Percentiles rank a stretch among this genome's conserved stretches.
Conservation (phyloP, 2,329 filamentous ascomycete genomes). For the Colletotrichum navitas region DNA sequence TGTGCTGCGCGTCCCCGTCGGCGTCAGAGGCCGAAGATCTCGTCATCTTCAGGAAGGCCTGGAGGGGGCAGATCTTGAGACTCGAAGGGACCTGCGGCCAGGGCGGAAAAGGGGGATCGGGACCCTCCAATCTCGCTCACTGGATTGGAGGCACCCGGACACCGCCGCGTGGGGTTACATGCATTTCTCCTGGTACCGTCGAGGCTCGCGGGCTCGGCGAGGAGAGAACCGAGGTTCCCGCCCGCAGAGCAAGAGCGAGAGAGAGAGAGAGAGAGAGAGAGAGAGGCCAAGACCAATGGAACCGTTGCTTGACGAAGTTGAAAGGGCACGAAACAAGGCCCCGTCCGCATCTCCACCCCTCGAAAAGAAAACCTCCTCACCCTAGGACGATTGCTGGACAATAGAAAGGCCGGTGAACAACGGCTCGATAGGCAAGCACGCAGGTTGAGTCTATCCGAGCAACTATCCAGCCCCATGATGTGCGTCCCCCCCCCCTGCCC, state of each 20-base stretch:
- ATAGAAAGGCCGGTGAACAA: background rate
- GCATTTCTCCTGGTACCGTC: conserved; percentile 22
- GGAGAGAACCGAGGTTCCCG: conserved; percentile 10
- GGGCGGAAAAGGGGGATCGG: conserved; percentile 10
- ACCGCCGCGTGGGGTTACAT: conserved; percentile 37
- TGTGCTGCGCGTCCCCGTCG: background rate
- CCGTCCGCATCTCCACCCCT: background rate
- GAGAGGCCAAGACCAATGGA: background rate
- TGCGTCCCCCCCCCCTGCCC: conserved; percentile 13
- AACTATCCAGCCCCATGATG: conserved; percentile 11
- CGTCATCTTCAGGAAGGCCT: conserved; percentile 18
- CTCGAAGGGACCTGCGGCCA: conserved; percentile 4
- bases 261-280: background rate
- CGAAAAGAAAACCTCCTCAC: background rate
- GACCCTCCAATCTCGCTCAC: conserved; percentile 26
- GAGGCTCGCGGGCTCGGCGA: conserved; percentile 13
- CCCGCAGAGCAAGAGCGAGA: background rate
- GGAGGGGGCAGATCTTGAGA: conserved; percentile 25
- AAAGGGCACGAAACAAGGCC: background rate
- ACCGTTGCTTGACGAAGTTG: background rate
- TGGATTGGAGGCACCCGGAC: conserved; percentile 12
- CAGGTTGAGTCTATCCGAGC: background rate
- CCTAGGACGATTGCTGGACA: background rate
- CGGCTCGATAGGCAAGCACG: conserved; percentile 12
- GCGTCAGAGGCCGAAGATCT: conserved; percentile 35